phyloP scores from a whole-genome alignment of 108 stramenopile species.

The Cyclotella baltica region DNA sequence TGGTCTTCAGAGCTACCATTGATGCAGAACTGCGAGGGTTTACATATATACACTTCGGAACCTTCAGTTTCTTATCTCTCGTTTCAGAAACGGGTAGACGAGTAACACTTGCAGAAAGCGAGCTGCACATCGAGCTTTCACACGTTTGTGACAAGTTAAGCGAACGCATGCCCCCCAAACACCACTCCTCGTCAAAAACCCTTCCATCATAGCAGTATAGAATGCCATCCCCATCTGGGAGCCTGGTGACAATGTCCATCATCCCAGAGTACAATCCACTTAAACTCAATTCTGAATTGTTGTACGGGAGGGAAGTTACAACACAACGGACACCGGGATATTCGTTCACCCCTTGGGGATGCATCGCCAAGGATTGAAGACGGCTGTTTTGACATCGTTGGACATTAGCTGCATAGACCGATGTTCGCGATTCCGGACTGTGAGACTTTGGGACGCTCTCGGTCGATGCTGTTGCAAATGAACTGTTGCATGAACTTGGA shows the following conservation, averaged over 20 bases:
- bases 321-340: neutral
- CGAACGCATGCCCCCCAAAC: neutral
- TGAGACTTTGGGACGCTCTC: neutral
- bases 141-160: neutral
- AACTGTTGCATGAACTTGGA: neutral
- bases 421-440: neutral
- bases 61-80: neutral
- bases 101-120: constrained; percentile 1
- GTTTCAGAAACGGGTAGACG: neutral
- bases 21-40: neutral
- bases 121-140: neutral
- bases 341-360: neutral
- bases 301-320: constrained; percentile 3
- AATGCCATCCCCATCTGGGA: constrained; percentile 2
- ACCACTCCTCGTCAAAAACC: neutral
- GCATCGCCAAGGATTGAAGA: neutral
- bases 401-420: neutral
- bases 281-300: neutral
- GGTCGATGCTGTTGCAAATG: neutral
- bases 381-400: neutral
- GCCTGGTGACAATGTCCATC: neutral
- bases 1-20: neutral
- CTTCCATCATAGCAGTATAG: constrained; percentile 3
- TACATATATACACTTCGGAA: neutral
- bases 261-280: neutral